Conservation (phyloP, 768 basidiomycete species). For the Hygrophoropsis aurantiaca region DNA sequence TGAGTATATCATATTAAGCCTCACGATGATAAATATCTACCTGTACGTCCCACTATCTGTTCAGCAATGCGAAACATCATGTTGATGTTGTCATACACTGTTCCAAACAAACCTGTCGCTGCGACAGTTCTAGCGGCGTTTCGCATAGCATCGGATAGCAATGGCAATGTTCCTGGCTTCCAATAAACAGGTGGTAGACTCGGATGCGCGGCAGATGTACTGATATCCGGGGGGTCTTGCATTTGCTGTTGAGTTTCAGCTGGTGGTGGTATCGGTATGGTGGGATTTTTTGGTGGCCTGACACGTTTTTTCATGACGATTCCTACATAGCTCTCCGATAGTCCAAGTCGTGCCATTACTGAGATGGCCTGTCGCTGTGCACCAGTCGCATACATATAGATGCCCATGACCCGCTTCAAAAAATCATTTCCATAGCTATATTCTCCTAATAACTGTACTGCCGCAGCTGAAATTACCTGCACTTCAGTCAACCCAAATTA, state of each 20-base stretch:
- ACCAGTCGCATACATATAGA: conserved; percentile 34
- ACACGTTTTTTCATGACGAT: neutral
- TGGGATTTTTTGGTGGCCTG: conserved; percentile 14
- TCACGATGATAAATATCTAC: conserved; percentile 25
- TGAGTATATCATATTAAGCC: too few relatives aligned
- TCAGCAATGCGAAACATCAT: conserved; percentile 26
- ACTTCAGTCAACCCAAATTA: too few relatives aligned
- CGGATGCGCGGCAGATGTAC: too few relatives aligned
- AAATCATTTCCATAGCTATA: conserved; percentile 33
- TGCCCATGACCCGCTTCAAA: conserved; percentile 20
- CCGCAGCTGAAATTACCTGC: too few relatives aligned
- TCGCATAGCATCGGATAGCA: conserved; percentile 24
- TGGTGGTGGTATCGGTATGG: too few relatives aligned
- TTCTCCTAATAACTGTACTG: conserved; percentile 22
- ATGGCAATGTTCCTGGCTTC: too few relatives aligned
- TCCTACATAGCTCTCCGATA: conserved; percentile 28
- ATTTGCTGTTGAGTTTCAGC: too few relatives aligned
- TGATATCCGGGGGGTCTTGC: neutral
- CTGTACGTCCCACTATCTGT: conserved; percentile 30
- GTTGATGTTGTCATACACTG: conserved; percentile 41
- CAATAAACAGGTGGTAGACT: conserved; percentile 10
- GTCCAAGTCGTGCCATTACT: conserved; percentile 27
- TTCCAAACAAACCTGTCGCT: conserved; percentile 11
- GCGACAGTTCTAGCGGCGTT: conserved; percentile 18
- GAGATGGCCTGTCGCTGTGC: conserved; percentile 30